These are phyloP conservation scores for Petunia axillaris DNA, from an alignment of 257 asterid species.

Conservation along the genomic window DNA sequence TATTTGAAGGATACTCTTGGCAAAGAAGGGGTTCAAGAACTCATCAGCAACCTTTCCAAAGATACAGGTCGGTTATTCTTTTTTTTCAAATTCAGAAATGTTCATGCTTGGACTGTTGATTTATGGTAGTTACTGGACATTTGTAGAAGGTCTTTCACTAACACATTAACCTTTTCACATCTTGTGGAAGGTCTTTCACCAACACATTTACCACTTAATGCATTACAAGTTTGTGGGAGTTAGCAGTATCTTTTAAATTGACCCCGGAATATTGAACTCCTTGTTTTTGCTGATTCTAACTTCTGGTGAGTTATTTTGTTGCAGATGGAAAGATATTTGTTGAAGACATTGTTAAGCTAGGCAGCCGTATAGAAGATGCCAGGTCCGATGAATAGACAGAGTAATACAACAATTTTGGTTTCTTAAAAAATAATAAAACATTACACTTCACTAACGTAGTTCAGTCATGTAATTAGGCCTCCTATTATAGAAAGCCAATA, in stretches of 20 bases:
- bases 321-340: conserved; percentile 92
- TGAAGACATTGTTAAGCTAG: conserved; percentile 84
- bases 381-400: conserved; percentile 22
- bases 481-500: neutral
- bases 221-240: neutral
- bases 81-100: neutral
- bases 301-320: conserved; percentile 23
- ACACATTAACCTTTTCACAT: neutral
- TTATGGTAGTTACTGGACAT: neutral
- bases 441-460: neutral
- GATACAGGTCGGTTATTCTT: conserved; percentile 58
- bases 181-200: neutral
- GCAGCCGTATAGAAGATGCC: conserved; percentile 57
- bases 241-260: neutral
- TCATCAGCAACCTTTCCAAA: conserved; percentile 80
- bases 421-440: neutral
- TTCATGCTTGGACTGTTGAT: conserved; percentile 2
- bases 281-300: conserved; percentile 11
- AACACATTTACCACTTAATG: neutral
- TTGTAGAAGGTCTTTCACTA: neutral
- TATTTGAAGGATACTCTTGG: conserved; percentile 83
- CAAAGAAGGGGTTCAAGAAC: conserved; percentile 80
- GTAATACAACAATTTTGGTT: neutral
- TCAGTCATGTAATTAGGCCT: conserved; percentile 2
- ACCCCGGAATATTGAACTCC: neutral